Evolutionary conservation across 2,329 filamentous ascomycete species (phyloP).

Genomic region (Aspergillus hiratsukae): DNA sequence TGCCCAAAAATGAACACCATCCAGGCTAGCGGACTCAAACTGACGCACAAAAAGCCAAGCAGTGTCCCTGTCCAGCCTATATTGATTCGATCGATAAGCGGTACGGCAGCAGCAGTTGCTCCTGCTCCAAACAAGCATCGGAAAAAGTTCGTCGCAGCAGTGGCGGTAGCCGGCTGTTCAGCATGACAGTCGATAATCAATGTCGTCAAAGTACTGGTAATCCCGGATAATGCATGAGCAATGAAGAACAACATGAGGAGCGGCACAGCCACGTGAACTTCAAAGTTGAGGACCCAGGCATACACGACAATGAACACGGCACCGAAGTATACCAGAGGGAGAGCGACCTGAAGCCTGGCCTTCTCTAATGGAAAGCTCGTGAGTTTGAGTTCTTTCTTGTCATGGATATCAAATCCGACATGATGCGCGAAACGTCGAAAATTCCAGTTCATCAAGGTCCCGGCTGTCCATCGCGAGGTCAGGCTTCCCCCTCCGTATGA

Average conservation of each 20-base stretch:
- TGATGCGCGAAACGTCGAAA: constrained; percentile 4
- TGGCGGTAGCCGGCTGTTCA: constrained; percentile 14
- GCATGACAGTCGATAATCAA: constrained; percentile 17
- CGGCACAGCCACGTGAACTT: constrained; percentile 11
- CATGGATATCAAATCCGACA: constrained; percentile 1
- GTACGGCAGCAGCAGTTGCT: constrained; percentile 14
- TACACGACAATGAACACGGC: constrained; percentile 5
- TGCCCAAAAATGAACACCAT: not conserved
- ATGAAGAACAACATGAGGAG: constrained; percentile 19
- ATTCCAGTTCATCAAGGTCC: constrained; percentile 8
- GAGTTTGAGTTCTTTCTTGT: constrained; percentile 5
- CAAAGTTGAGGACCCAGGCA: constrained; percentile 12
- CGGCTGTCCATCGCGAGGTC: constrained; percentile 15
- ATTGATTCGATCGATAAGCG: constrained; percentile 17
- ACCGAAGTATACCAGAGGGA: constrained; percentile 1
- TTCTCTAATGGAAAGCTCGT: constrained; percentile 10
- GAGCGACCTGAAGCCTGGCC: constrained; percentile 4
- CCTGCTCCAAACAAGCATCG: constrained; percentile 15
- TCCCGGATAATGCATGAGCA: constrained; percentile 6
- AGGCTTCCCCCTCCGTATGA: constrained; percentile 23
- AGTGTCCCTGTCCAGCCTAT: constrained; percentile 18
- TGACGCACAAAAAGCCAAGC: not conserved
- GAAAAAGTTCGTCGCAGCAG: constrained; percentile 18
- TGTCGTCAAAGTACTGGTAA: constrained; percentile 12
- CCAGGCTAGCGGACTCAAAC: not conserved